Evolutionary conservation across 352 stramenopile species (phyloP), one percentile per base, ranked within the genome.

Genomic region (Phytophthora cactorum): DNA sequence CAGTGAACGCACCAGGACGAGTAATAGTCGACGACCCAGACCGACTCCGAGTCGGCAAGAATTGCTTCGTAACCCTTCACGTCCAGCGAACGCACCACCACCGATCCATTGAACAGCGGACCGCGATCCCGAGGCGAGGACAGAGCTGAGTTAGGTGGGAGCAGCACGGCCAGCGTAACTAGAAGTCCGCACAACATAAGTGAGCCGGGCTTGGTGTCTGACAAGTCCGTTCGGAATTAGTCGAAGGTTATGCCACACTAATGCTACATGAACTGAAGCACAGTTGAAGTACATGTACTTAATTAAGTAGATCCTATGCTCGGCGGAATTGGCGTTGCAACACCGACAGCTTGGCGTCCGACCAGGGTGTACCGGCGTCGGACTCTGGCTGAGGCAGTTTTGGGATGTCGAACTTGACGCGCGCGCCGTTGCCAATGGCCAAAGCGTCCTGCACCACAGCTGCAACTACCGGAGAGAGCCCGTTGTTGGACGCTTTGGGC

Each of bases 21-120:
- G 67, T 93, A 93, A 52, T 91, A 93, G 60, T 93, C 83, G 11
- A 93, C 77, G 39, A 91, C 29, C 81, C 83, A 91, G 27, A 89
- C 81, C 25, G 81, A 63, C 50, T 81, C 39, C 9, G 77, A 79
- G 39, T 65, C 65, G 46, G 78, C 81, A 56, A 77, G 43, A 57
- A 86, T 77, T 29, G 70, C 52, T 32, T 74, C 65, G 53, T 78
- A 88, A 47, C 52, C 63, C 28, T 66, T 66, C 45, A 66, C 60
- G 29, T 80, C 74, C 44, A 89, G 66, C 25, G 63, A 67, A 6
- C 56, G 66, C 47, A 91, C 76, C 41, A 82, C 72, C 53, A 77
- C 58, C 59, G 79, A 90, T 9, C 49, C 61, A 56, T 88, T 60
- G 53, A 91, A 90, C 9, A 91, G 65, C 39, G 80, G 77, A 31